Evolutionary conservation across 208 protist species (phyloP).

Genomic region (Trypanosoma brucei): DNA sequence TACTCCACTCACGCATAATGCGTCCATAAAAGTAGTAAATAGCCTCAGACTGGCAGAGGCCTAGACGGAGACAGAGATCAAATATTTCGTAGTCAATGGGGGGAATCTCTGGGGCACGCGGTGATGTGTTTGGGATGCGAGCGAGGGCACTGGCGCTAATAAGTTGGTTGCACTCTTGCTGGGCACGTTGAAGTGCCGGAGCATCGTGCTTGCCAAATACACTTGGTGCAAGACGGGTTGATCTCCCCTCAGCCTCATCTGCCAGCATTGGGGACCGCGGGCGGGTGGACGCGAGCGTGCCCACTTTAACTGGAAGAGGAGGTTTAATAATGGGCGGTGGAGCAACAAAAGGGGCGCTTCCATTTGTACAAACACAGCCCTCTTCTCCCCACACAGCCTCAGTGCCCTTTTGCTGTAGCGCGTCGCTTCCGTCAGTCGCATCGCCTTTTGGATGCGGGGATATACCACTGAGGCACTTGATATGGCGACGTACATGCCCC

Average conservation of each 20-base stretch:
- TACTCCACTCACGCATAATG: constrained; percentile 64
- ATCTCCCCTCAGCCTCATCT: constrained; percentile 50
- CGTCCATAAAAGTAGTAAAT: constrained; percentile 74
- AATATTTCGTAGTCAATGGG: constrained; percentile 84
- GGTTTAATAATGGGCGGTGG: constrained; percentile 18
- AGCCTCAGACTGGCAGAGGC: constrained; percentile 34
- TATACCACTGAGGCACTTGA: constrained; percentile 27
- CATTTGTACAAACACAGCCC: not conserved
- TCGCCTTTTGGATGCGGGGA: not conserved
- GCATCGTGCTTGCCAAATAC: constrained; percentile 50
- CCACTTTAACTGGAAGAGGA: constrained; percentile 11
- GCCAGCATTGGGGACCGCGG: constrained; percentile 51
- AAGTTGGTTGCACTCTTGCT: constrained; percentile 11
- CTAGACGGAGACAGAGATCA: constrained; percentile 60
- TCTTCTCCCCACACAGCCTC: too few species aligned
- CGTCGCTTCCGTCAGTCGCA: not conserved
- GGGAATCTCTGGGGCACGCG: constrained; percentile 45
- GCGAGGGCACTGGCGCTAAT: constrained; percentile 64
- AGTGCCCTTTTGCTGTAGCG: not conserved
- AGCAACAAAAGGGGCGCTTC: constrained; percentile 5
- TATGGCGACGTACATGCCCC: constrained; percentile 34
- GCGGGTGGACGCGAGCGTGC: constrained; percentile 23
- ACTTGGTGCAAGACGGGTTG: constrained; percentile 42
- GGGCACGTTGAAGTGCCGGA: constrained; percentile 20
- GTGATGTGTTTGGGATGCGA: constrained; percentile 45